Conservation (phyloP, 345 rosid species). For the Euphorbia tirucalli region DNA sequence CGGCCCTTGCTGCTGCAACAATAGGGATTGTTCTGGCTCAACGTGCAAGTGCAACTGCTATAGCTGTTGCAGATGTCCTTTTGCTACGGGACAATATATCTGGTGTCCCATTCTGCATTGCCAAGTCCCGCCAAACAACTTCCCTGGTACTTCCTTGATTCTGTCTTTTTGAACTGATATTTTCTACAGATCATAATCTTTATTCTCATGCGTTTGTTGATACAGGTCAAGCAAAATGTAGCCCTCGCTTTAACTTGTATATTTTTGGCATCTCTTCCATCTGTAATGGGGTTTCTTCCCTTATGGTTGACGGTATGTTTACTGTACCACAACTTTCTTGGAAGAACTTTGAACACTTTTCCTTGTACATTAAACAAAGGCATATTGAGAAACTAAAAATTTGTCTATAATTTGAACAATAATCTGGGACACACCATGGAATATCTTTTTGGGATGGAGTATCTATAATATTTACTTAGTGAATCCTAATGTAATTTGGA, state of each 20-base stretch:
- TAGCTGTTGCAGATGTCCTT: slow-evolving; percentile 88
- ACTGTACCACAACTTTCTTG: background rate
- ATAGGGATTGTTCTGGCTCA: slow-evolving; percentile 96
- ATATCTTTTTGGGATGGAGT: too few relatives aligned
- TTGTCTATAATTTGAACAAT: too few relatives aligned
- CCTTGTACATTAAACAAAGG: too few relatives aligned
- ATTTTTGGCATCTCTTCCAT: slow-evolving; percentile 74
- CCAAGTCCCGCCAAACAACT: slow-evolving; percentile 84
- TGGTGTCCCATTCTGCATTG: slow-evolving; percentile 82
- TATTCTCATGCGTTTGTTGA: slow-evolving; percentile 12
- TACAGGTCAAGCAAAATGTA: slow-evolving; percentile 91
- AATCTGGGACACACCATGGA: too few relatives aligned
- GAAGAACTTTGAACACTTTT: too few relatives aligned
- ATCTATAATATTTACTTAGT: too few relatives aligned
- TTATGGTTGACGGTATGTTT: slow-evolving; percentile 81
- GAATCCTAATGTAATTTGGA: background rate
- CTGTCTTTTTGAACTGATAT: background rate
- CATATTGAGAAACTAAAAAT: too few relatives aligned
- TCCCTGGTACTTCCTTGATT: slow-evolving; percentile 48
- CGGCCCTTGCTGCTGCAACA: slow-evolving; percentile 96
- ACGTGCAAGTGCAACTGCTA: slow-evolving; percentile 96
- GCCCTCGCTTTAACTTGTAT: slow-evolving; percentile 78
- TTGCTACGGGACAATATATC: slow-evolving; percentile 72
- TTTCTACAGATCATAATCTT: slow-evolving; percentile 11
- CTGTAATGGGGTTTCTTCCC: slow-evolving; percentile 85